Percentiles rank a stretch among this genome's conserved stretches.
phyloP scores from a whole-genome alignment of 257 asterid species.

The Lithospermum erythrorhizon region DNA sequence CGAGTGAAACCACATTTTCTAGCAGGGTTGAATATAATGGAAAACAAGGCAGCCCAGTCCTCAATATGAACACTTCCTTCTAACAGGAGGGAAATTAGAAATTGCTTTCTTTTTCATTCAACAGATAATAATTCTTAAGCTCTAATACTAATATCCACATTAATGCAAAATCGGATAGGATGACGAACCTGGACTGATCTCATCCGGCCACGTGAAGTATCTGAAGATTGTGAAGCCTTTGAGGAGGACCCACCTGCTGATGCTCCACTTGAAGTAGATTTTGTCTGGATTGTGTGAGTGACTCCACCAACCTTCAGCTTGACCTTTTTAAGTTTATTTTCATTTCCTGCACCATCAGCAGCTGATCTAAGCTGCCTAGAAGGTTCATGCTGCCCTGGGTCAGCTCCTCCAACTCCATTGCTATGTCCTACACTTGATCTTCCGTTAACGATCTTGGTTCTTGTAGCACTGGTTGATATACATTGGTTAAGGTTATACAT shows the following conservation, averaged over 20 bases:
- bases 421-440: constrained; percentile 24
- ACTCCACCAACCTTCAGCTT: constrained; percentile 90
- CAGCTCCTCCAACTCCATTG: constrained; percentile 25
- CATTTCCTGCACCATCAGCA: constrained; percentile 42
- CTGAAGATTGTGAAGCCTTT: constrained; percentile 41
- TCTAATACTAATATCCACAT: neutral
- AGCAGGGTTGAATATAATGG: neutral
- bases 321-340: constrained; percentile 55
- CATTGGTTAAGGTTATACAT: constrained; percentile 71
- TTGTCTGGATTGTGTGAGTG: constrained; percentile 64
- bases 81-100: neutral
- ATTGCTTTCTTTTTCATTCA: no score
- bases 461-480: constrained; percentile 33
- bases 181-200: constrained; percentile 44
- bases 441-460: constrained; percentile 11
- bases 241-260: constrained; percentile 34
- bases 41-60: neutral
- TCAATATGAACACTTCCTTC: neutral
- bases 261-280: constrained; percentile 43
- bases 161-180: neutral
- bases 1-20: neutral
- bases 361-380: constrained; percentile 5
- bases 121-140: no score
- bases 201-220: constrained; percentile 36
- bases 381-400: constrained; percentile 10